phyloP scores from a whole-genome alignment of 345 rosid species.

The Odontarrhena argentea region DNA sequence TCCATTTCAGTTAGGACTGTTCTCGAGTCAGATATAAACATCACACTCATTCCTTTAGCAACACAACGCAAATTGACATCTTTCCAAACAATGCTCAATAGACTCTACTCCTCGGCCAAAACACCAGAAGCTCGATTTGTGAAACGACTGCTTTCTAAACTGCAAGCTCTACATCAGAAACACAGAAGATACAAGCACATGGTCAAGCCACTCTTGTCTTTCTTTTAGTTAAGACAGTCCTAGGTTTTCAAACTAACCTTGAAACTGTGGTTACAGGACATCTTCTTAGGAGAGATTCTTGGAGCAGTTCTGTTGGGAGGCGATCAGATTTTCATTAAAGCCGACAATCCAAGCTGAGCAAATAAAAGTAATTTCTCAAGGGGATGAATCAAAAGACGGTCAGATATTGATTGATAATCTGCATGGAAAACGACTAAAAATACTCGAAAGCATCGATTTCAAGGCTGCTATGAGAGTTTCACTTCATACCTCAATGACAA shows the following conservation, averaged over 20 bases:
- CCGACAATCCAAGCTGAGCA: slow-evolving; percentile 43
- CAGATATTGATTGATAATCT: slow-evolving; percentile 43
- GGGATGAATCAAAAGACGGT: slow-evolving; percentile 64
- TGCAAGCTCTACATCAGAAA: slow-evolving; percentile 50
- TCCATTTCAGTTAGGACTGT: slow-evolving; percentile 78
- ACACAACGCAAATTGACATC: slow-evolving; percentile 57
- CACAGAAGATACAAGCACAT: slow-evolving; percentile 63
- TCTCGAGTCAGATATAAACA: slow-evolving; percentile 57
- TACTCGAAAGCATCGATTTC: slow-evolving; percentile 52
- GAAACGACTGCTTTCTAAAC: slow-evolving; percentile 51
- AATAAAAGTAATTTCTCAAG: slow-evolving; percentile 57
- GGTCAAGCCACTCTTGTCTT: slow-evolving; percentile 44
- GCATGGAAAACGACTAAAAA: slow-evolving; percentile 50
- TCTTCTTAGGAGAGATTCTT: slow-evolving; percentile 77
- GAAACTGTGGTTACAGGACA: slow-evolving; percentile 52
- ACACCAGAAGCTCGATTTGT: slow-evolving; percentile 68
- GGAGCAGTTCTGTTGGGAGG: slow-evolving; percentile 68
- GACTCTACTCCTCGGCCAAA: slow-evolving; percentile 33
- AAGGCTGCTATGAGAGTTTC: slow-evolving; percentile 49
- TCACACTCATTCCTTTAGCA: slow-evolving; percentile 73
- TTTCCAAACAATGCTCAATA: slow-evolving; percentile 44
- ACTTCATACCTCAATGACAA: slow-evolving; percentile 49
- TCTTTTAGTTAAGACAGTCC: neutral
- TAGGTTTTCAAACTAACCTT: slow-evolving; percentile 22
- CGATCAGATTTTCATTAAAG: slow-evolving; percentile 45